Percentiles rank a stretch among this genome's conserved stretches.
These are phyloP conservation scores for Corylus avellana DNA, from an alignment of 306 rosid genomes.

Conservation along the genomic window DNA sequence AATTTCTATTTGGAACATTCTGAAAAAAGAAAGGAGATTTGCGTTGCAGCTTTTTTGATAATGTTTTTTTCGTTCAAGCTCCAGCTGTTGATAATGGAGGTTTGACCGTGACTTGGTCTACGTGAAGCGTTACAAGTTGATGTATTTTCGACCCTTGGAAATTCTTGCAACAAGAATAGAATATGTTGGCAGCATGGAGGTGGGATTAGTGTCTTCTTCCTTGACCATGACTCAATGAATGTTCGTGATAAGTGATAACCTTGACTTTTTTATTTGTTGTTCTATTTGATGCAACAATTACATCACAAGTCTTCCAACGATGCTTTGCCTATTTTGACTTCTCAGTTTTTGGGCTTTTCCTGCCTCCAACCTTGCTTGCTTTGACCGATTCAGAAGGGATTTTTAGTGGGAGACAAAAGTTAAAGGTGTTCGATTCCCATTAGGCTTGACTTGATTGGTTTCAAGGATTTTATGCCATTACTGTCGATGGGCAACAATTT, in stretches of 20 bases:
- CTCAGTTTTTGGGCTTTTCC: not conserved
- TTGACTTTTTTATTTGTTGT: not conserved
- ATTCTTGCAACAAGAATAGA: conserved; percentile 24
- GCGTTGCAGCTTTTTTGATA: not conserved
- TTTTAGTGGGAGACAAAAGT: not conserved
- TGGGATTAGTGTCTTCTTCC: not conserved
- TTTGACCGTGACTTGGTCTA: conserved; percentile 42
- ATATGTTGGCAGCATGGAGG: not conserved
- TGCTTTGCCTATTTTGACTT: not conserved
- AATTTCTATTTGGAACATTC: not conserved
- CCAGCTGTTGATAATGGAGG: conserved; percentile 20
- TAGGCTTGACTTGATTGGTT: not conserved
- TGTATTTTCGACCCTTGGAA: not conserved
- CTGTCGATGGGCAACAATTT: not conserved
- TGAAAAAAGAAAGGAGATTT: not conserved
- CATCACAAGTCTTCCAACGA: not conserved
- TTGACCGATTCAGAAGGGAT: not conserved
- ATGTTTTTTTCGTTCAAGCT: conserved; percentile 7
- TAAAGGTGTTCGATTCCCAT: too few relatives aligned
- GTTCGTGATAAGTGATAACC: not conserved
- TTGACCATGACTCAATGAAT: conserved; percentile 15
- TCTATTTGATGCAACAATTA: not conserved
- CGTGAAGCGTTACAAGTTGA: not conserved
- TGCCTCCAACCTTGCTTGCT: not conserved
- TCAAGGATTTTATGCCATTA: not conserved